Evolutionary conservation across 371 early-diverging fungal genomes (phyloP), one percentile per base, ranked within the genome.

Genomic region (Capillidium rhysosporum): DNA sequence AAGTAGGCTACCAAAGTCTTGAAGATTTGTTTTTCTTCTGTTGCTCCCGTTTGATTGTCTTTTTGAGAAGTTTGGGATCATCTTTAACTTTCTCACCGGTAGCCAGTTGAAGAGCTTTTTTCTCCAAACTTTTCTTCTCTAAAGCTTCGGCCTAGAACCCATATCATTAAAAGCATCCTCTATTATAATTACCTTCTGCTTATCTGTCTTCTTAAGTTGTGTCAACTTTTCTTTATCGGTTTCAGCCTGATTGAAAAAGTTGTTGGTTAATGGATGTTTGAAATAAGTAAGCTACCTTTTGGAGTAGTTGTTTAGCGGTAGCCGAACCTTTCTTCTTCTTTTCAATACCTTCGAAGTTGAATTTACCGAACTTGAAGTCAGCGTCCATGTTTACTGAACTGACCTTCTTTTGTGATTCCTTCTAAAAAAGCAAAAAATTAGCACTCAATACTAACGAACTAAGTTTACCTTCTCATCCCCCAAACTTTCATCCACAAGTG

Each of bases 41-140:
- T 59, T 86, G 80, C 58, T 80, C 74, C 55, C 86, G 77, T 69
- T 89, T 90, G 54, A 95, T 74, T 0, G 86, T 82, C 73, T 89
- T 89, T 65, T 91, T 89, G 54, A 95, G 65, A 41, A 91, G 66
- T 61, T 80, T 84, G 40, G 79, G 61, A 55, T 95, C 88, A 59
- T 95, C 95, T 65, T 86, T 86, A 56, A 89, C 72, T 67, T 86
- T 89, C 57, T 86, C 84, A 57, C 95, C 95, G 41, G 75, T 67
- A 5, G 93, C 91, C 64, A 80, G 66, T 47, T 77, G 72, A 49
- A 84, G 47, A 1, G 84, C 82, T 68, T 82, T 86, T 51, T 68
- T 65, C 92, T 92, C 92, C 23, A 75, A 70, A 45, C 76, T 76
- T 59, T 77, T 82, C 59, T 89, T 88, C 56, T 72, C 69, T 46